These are phyloP conservation scores for Casuarina equisetifolia DNA, from an alignment of 306 rosid genomes.

Conservation along the genomic window DNA sequence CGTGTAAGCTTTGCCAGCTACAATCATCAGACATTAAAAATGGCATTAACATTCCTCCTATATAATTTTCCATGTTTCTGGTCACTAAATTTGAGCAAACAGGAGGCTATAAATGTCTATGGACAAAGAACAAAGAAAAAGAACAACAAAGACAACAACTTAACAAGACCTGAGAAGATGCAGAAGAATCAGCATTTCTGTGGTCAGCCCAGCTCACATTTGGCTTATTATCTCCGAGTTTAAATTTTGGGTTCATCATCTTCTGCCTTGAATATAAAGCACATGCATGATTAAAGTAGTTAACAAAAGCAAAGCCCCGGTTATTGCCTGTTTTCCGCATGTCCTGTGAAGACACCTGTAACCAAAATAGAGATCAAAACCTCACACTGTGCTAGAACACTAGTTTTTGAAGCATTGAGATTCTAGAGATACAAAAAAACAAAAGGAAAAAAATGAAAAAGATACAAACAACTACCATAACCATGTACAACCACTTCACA, in stretches of 20 bases:
- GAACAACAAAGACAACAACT: neutral
- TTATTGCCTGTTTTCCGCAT: conserved; percentile 72
- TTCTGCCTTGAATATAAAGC: conserved; percentile 86
- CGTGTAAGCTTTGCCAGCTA: neutral
- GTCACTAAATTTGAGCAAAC: conserved; percentile 3
- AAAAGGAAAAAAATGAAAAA: conserved; percentile 5
- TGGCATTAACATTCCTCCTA: neutral
- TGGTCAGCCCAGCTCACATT: conserved; percentile 99
- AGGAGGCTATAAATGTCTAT: neutral
- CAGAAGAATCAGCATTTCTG: conserved; percentile 85
- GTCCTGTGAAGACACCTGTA: conserved; percentile 54
- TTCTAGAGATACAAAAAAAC: conserved; percentile 14
- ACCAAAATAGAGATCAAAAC: conserved; percentile 18
- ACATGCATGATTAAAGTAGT: conserved; percentile 90
- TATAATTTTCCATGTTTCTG: conserved; percentile 22
- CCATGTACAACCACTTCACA: conserved; percentile 9
- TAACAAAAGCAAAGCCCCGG: conserved; percentile 94
- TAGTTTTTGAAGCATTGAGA: conserved; percentile 7
- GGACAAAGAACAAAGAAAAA: neutral
- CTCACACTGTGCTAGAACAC: conserved; percentile 2
- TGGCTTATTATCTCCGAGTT: conserved; percentile 85
- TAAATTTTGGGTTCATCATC: conserved; percentile 86
- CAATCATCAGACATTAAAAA: neutral
- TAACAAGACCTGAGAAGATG: conserved; percentile 78
- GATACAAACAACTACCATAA: conserved; percentile 6